Evolutionary conservation across 2,329 filamentous ascomycete genomes (phyloP).

Genomic region (Coleophoma crateriformis): DNA sequence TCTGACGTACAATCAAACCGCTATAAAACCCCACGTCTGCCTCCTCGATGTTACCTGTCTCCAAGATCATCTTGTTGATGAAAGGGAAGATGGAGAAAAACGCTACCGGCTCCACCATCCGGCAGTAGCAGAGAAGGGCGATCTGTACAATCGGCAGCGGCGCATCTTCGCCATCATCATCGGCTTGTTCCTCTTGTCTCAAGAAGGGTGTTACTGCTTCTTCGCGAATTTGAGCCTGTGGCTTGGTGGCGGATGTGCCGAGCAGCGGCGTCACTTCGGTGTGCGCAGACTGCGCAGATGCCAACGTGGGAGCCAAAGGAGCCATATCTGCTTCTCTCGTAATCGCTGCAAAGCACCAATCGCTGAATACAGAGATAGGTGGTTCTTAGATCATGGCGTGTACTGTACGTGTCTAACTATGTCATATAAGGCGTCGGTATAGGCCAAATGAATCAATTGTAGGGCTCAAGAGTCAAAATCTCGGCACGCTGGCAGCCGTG

Average conservation of each 20-base stretch:
- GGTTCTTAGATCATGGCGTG: too few species aligned
- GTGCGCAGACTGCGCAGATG: neutral
- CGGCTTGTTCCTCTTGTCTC: too few species aligned
- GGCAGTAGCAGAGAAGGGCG: slow-evolving; percentile 65
- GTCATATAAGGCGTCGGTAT: too few species aligned
- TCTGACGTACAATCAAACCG: slow-evolving; percentile 53
- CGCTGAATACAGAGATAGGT: too few species aligned
- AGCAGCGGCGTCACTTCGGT: slow-evolving; percentile 15
- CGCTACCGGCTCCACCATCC: slow-evolving; percentile 70
- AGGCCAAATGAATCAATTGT: too few species aligned
- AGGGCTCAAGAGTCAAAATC: too few species aligned
- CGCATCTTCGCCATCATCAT: slow-evolving; percentile 32
- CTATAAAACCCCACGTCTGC: slow-evolving; percentile 76
- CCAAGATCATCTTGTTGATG: slow-evolving; percentile 70
- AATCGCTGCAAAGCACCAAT: too few species aligned
- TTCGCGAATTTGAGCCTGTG: slow-evolving; percentile 1
- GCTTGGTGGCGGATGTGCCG: slow-evolving; percentile 1
- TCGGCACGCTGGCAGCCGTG: too few species aligned
- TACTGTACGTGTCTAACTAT: too few species aligned
- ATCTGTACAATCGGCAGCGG: slow-evolving; percentile 61
- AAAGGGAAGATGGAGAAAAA: slow-evolving; percentile 82
- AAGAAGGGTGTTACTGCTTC: neutral
- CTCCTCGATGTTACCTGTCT: slow-evolving; percentile 54
- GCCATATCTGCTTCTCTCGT: too few species aligned
- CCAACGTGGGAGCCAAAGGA: too few species aligned